Conservation (phyloP, 495 filamentous ascomycete genomes). For the Niebla homalea region DNA sequence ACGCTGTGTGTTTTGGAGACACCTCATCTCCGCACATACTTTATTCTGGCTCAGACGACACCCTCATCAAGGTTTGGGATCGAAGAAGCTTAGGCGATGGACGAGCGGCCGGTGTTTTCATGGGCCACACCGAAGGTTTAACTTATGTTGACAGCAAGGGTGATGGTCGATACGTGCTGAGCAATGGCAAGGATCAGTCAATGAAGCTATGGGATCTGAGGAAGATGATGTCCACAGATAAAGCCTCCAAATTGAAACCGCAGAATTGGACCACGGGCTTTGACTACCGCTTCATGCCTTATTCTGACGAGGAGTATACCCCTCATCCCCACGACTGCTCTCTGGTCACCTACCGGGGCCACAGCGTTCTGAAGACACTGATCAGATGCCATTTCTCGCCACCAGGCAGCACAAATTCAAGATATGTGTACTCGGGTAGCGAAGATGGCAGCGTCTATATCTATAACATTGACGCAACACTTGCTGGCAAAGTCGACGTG, state of each 20-base stretch:
- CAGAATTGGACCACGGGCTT: slow-evolving; percentile 51
- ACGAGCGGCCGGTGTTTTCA: slow-evolving; percentile 80
- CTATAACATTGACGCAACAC: slow-evolving; percentile 86
- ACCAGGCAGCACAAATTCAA: slow-evolving; percentile 70
- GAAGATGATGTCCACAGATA: slow-evolving; percentile 59
- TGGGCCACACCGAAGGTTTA: slow-evolving; percentile 86
- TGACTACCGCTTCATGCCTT: slow-evolving; percentile 73
- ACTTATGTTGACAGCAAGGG: slow-evolving; percentile 96
- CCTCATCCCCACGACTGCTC: slow-evolving; percentile 80
- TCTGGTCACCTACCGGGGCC: slow-evolving; percentile 84
- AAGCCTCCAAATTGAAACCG: slow-evolving; percentile 43
- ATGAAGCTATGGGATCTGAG: slow-evolving; percentile 98
- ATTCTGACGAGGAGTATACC: slow-evolving; percentile 51
- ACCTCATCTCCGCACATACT: slow-evolving; percentile 81
- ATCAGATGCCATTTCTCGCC: slow-evolving; percentile 96
- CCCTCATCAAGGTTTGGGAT: slow-evolving; percentile 78
- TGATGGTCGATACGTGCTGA: slow-evolving; percentile 86
- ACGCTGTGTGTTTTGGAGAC: slow-evolving; percentile 94
- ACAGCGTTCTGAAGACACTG: slow-evolving; percentile 73
- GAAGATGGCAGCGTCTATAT: slow-evolving; percentile 80
- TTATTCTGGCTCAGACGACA: slow-evolving; percentile 82
- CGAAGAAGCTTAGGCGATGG: slow-evolving; percentile 76
- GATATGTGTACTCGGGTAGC: slow-evolving; percentile 86
- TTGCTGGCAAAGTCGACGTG: slow-evolving; percentile 72
- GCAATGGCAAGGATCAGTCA: slow-evolving; percentile 88